These are phyloP conservation scores for Blakeslea trispora DNA, from an alignment of 371 early-diverging fungal genomes.

Conservation along the genomic window DNA sequence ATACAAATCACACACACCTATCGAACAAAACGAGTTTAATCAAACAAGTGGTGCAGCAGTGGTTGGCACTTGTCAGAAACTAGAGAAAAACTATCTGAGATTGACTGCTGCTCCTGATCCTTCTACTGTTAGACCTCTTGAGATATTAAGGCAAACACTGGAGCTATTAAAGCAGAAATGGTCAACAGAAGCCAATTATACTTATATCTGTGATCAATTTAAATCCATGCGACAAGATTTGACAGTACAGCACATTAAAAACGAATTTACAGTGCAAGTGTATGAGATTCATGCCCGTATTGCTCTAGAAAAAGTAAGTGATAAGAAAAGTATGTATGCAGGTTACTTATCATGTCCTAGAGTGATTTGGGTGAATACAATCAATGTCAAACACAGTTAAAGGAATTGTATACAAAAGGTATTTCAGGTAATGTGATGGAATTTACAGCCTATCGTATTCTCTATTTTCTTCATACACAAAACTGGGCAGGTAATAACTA, in stretches of 20 bases:
- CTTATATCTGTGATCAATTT: slow-evolving; percentile 94
- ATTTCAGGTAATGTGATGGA: slow-evolving; percentile 77
- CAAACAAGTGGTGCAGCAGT: slow-evolving; percentile 57
- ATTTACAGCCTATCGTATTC: slow-evolving; percentile 88
- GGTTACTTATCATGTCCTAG: no score
- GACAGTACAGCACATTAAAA: slow-evolving; percentile 90
- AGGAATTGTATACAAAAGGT: slow-evolving; percentile 73
- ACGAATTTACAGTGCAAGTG: slow-evolving; percentile 89
- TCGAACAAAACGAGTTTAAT: slow-evolving; percentile 74
- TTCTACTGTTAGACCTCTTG: slow-evolving; percentile 83
- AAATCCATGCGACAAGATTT: slow-evolving; percentile 95
- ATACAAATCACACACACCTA: slow-evolving; percentile 14
- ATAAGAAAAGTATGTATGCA: no score
- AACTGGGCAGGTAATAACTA: slow-evolving; percentile 74
- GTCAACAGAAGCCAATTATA: slow-evolving; percentile 79
- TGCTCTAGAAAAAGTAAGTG: slow-evolving; percentile 82
- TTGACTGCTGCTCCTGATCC: slow-evolving; percentile 95
- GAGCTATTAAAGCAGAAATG: slow-evolving; percentile 79
- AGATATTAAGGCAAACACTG: slow-evolving; percentile 73
- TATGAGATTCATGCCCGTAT: slow-evolving; percentile 95
- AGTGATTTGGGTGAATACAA: slow-evolving; percentile 96
- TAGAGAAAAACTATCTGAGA: slow-evolving; percentile 90
- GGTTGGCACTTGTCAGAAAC: slow-evolving; percentile 79
- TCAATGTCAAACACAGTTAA: slow-evolving; percentile 94
- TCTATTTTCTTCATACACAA: slow-evolving; percentile 87